Evolutionary conservation across 2,329 filamentous ascomycete species (phyloP), one percentile per base, ranked within the genome.

Genomic region (Colletotrichum filicis): DNA sequence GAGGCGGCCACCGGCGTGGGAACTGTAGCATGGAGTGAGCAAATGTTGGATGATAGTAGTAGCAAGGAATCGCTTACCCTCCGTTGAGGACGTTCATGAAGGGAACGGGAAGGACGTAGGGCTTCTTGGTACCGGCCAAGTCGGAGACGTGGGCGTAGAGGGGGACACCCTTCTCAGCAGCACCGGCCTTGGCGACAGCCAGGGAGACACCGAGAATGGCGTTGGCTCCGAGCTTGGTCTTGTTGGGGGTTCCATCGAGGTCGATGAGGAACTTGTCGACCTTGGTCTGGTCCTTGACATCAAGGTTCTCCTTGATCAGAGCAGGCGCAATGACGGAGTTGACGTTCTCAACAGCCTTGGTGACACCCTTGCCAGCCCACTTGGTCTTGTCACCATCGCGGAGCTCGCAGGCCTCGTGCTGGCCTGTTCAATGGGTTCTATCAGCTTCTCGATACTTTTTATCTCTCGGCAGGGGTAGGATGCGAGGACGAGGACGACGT

Each of bases 1-100:
- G 79, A 97, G 91, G 83, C 95, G 94, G 82, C 97, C 97, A 91
- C 97, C 97, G 78, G 97, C 97, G 89, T 99, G 97, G 81, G 96
- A 98, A 79, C 97, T 87, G 30, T 22, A 46, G 52, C 26, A 8
- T 7, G 7, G 28, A 37, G 55, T 68, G 22, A 65, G 71, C n/a
- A 32, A 16, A 19, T 65, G 19, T 32, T 46, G 55, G 4, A 7
- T n/a, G n/a, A 55, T 1, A 35, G 30, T 55, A 1, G 30, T 5
- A 16, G 16, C 2, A 30, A 19, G 46, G 19, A 30, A 16, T 55
- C 26, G 77, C 85, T 82, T 79, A 87, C 86, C 86, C 88, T 79
- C 94, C 94, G 85, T 97, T 97, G 78, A 97, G 90, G 82, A 97
- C 94, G 87, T 97, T 97, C 92, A 95, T 94, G 91, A 97, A 97